Evolutionary conservation across 164 flowering plant species (phyloP), one percentile per base, ranked within the genome.

Genomic region (Echeveria elegans): DNA sequence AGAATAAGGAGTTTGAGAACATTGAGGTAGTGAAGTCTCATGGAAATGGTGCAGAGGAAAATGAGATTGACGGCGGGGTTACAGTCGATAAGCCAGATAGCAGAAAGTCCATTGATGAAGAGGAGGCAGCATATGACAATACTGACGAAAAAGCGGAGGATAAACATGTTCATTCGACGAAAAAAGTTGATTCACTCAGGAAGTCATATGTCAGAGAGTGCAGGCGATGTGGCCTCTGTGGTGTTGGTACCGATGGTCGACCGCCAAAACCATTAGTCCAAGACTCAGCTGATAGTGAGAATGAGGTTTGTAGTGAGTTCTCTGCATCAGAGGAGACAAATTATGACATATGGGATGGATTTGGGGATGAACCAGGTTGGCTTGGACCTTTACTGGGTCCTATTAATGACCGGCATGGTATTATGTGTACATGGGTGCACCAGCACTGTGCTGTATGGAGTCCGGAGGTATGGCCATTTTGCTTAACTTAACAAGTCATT

Each of bases 371-470:
- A 74, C 80, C 99, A 71, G 85, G 89, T 56, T 94, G 99, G 97
- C 92, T 91, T 75, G 99, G 99, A 43, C 91, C 87, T 21, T 92
- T 89, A 41, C 72, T 91, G 80, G 99, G 99, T 69, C 99, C 99
- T 43, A 80, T 87, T 59, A 79, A 83, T 77, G 99, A 94, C 77
- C 96, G 97, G 43, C 84, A 78, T 71, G 99, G 99, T 34, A 94
- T 94, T 78, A 89, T 96, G 75, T 87, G 96, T 69, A 86, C 83
- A 15, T 94, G 99, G 99, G 96, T 94, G 60, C 99, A 94, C 82
- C 99, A 88, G 70, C 88, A 91, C 64, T 94, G 99, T 83, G 99
- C 99, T 69, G 99, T 94, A 8, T 94, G 99, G 99, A 94, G 99
- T 82, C 99, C 99, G 63, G 97, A 94, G 99, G 99, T 94, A 65